These are phyloP conservation scores for Naganishia liquefaciens DNA, from an alignment of 1,284 basidiomycete genomes.

Conservation along the genomic window DNA sequence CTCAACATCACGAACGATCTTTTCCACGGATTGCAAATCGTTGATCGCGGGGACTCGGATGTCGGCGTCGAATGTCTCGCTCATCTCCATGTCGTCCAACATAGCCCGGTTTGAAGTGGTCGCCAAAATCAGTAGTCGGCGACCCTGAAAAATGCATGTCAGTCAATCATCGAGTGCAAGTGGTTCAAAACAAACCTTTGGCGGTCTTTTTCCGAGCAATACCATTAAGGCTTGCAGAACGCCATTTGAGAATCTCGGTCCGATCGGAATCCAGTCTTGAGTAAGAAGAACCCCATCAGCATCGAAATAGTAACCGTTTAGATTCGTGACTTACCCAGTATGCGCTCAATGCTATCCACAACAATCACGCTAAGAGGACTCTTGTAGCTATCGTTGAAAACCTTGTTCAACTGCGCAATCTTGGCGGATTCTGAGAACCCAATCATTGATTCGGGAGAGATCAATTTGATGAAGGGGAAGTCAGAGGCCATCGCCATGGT, in stretches of 20 bases:
- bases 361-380: slow-evolving; percentile 94
- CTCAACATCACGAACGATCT: slow-evolving; percentile 78
- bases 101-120: slow-evolving; percentile 88
- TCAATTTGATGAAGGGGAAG: slow-evolving; percentile 97
- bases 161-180: neutral
- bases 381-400: slow-evolving; percentile 96
- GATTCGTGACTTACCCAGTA: slow-evolving; percentile 65
- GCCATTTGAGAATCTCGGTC: slow-evolving; percentile 91
- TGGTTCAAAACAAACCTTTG: slow-evolving; percentile 65
- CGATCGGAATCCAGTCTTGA: slow-evolving; percentile 95
- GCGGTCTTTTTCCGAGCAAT: slow-evolving; percentile 83
- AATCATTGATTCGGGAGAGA: slow-evolving; percentile 96
- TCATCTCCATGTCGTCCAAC: slow-evolving; percentile 84
- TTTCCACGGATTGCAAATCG: slow-evolving; percentile 69
- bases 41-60: slow-evolving; percentile 82
- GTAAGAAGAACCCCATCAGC: neutral
- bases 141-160: slow-evolving; percentile 61
- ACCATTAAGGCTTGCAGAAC: slow-evolving; percentile 91
- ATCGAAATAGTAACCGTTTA: too few relatives aligned
- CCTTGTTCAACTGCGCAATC: slow-evolving; percentile 86
- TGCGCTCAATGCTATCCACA: slow-evolving; percentile 88
- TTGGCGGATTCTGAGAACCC: slow-evolving; percentile 90
- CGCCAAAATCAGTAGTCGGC: slow-evolving; percentile 86
- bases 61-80: slow-evolving; percentile 86
- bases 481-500: slow-evolving; percentile 89